phyloP scores from a whole-genome alignment of 108 stramenopile genomes.

The Seminavis robusta region DNA sequence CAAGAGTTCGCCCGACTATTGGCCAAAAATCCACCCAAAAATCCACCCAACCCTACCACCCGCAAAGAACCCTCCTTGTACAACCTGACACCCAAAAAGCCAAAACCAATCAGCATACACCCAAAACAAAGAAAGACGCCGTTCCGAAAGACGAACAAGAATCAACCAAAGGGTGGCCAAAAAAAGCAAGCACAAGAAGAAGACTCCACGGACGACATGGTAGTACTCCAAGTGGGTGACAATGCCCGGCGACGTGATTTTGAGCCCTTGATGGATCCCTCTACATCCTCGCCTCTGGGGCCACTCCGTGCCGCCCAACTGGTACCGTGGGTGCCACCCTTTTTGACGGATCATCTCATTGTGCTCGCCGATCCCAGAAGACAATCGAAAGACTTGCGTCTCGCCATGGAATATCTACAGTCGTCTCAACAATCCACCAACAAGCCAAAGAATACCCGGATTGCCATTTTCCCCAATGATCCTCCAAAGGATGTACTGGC shows the following conservation, averaged over 20 bases:
- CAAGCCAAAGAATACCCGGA: too few relatives aligned
- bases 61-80: too few relatives aligned
- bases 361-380: constrained; percentile 14
- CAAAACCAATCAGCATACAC: background rate
- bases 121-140: background rate
- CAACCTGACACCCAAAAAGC: too few relatives aligned
- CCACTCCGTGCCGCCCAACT: constrained; percentile 11
- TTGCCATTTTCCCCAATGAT: too few relatives aligned
- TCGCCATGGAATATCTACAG: constrained; percentile 3
- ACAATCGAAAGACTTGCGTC: constrained; percentile 10
- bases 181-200: background rate
- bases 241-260: constrained; percentile 10
- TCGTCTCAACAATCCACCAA: too few relatives aligned
- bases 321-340: constrained; percentile 27
- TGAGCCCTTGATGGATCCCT: constrained; percentile 10
- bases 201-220: background rate
- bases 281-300: constrained; percentile 4
- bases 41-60: too few relatives aligned
- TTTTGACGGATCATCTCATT: constrained; percentile 4
- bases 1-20: too few relatives aligned
- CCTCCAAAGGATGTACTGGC: too few relatives aligned
- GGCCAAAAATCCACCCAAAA: too few relatives aligned
- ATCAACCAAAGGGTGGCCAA: background rate
- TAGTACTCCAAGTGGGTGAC: too few relatives aligned
- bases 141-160: too few relatives aligned